Evolutionary conservation across 1,284 basidiomycete species (phyloP).

Genomic region (Ceratobasidium theobromae): DNA sequence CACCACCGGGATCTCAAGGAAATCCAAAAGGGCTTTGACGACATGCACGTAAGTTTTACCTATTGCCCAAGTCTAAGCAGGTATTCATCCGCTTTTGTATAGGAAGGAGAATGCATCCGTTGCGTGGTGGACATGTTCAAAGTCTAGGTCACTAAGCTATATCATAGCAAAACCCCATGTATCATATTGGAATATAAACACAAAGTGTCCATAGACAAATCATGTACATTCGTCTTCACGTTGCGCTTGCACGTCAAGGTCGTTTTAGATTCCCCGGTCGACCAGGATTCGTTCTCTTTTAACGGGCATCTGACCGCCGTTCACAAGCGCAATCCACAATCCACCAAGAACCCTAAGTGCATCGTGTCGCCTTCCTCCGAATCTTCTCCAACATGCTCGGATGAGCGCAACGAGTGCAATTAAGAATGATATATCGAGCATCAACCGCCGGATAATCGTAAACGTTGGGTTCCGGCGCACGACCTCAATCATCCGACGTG

Average conservation of each 20-base stretch:
- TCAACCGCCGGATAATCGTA: slow-evolving; percentile 66
- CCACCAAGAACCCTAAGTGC: slow-evolving; percentile 61
- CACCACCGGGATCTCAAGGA: slow-evolving; percentile 73
- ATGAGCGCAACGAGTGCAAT: slow-evolving; percentile 57
- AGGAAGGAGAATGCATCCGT: slow-evolving; percentile 89
- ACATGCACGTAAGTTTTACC: slow-evolving; percentile 90
- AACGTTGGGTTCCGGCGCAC: slow-evolving; percentile 46
- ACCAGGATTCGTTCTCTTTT: slow-evolving; percentile 48
- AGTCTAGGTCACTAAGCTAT: slow-evolving; percentile 16
- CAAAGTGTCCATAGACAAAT: slow-evolving; percentile 7
- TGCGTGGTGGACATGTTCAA: slow-evolving; percentile 79
- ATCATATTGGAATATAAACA: slow-evolving; percentile 28
- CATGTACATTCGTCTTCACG: slow-evolving; percentile 14
- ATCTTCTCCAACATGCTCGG: slow-evolving; percentile 63
- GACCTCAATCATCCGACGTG: slow-evolving; percentile 7
- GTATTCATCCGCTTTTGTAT: background rate
- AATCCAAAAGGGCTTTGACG: slow-evolving; percentile 88
- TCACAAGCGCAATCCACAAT: slow-evolving; percentile 64
- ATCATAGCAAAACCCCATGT: slow-evolving; percentile 2
- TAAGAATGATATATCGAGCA: slow-evolving; percentile 72
- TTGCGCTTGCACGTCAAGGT: background rate
- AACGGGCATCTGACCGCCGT: slow-evolving; percentile 53
- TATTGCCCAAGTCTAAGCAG: background rate
- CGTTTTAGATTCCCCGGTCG: slow-evolving; percentile 51
- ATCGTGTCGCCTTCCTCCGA: slow-evolving; percentile 65